Evolutionary conservation across 257 asterid genomes (phyloP).

Genomic region (Cinchona pubescens): DNA sequence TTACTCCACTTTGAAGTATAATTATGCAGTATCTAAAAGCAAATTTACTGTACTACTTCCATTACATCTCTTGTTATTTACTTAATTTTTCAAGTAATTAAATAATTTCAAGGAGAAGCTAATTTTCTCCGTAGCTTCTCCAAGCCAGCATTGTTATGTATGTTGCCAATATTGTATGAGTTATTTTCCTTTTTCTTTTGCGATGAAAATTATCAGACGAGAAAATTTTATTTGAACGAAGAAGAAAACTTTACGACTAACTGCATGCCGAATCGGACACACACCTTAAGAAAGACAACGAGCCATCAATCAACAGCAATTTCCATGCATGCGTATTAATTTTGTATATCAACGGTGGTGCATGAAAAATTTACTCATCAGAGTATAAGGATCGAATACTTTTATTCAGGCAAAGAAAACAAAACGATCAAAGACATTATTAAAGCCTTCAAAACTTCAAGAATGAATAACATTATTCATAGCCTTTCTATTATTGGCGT

Average conservation of each 20-base stretch:
- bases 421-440: too few relatives aligned
- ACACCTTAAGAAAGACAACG: too few relatives aligned
- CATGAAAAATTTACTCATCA: too few relatives aligned
- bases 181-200: background rate
- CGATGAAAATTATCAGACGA: too few relatives aligned
- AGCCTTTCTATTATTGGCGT: background rate
- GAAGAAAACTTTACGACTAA: too few relatives aligned
- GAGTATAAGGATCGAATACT: too few relatives aligned
- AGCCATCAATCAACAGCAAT: too few relatives aligned
- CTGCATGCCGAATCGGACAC: too few relatives aligned
- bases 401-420: too few relatives aligned
- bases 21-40: background rate
- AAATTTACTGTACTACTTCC: background rate
- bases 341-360: too few relatives aligned
- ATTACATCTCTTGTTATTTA: background rate
- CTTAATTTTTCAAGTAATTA: background rate
- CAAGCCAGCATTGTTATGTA: background rate
- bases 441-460: background rate
- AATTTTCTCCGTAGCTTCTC: slow-evolving; percentile 10
- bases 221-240: too few relatives aligned
- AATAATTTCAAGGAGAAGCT: slow-evolving; percentile 5
- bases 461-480: background rate
- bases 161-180: background rate
- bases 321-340: too few relatives aligned
- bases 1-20: background rate